Evolutionary conservation across 73 alveolate genomes (phyloP), one percentile per base, ranked within the genome.

Genomic region (Paramecium tetraurelia): DNA sequence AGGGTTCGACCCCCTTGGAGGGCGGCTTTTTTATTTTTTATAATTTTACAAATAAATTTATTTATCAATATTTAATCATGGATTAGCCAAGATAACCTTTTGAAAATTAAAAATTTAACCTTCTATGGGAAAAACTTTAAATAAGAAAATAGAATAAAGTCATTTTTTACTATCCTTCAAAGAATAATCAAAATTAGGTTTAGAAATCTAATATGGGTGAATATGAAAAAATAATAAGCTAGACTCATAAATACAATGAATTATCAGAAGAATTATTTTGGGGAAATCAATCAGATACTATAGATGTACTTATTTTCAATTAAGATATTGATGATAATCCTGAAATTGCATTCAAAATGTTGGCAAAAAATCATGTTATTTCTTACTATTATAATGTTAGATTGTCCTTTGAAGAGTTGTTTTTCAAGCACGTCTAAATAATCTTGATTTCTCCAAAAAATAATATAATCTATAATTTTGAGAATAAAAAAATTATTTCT

Each of bases 1-100:
- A 80, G 90, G 90, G 90, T 80, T 80, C 90, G 90, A 80, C 72
- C 90, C 90, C 90, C 90, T 80, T 80, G 90, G 90, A 80, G 90
- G 90, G 90, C 90, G 90, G 50, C 20, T 80, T 80, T 80, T 80
- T 43, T 9, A 14, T 80, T 41, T 41, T 33, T 71, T 72, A 36
- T 29, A 33, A 18, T 5, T 53, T n/a, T 18, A n/a, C 21, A 12
- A 48, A 12, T 48, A 14, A 14, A 48, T 48, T 48, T 48, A 48
- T 48, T 48, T 48, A 40, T 40, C 48, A 40, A 40, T 40, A 40
- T 40, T 40, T 40, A 40, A 7, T 5, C 22, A 48, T 48, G 59
- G 3, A 48, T 14, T 27, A 48, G n/a, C 27, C 8, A 3, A 48
- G 59, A 48, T 22, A 12, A 48, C 59, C 59, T 1, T 12, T 48